phyloP scores from a whole-genome alignment of 371 early-diverging fungal genomes.

The Neoconidiobolus thromboides region DNA sequence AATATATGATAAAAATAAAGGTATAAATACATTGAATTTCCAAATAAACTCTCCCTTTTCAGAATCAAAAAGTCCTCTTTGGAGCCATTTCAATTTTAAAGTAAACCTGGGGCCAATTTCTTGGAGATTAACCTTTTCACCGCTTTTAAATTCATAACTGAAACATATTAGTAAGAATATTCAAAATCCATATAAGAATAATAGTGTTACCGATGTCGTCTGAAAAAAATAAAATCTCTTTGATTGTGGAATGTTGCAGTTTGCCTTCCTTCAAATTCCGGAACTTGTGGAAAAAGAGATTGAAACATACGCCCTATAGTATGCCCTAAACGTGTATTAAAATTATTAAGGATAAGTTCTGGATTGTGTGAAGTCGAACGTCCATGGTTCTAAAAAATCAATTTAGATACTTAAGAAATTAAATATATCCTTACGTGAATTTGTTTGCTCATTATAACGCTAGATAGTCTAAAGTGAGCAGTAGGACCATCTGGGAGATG shows the following conservation, averaged over 20 bases:
- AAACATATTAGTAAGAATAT: not conserved
- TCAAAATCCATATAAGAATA: not conserved
- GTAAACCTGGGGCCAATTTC: constrained; percentile 97
- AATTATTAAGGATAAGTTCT: constrained; percentile 96
- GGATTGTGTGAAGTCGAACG: constrained; percentile 70
- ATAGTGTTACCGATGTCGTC: constrained; percentile 64
- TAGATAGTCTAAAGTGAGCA: constrained; percentile 83
- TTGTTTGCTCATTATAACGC: constrained; percentile 50
- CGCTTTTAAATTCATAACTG: constrained; percentile 69
- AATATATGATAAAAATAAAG: not conserved
- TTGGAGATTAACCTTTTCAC: constrained; percentile 76
- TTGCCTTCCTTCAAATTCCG: constrained; percentile 90
- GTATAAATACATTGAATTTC: constrained; percentile 42
- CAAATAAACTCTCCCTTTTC: constrained; percentile 84
- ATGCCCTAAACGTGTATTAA: constrained; percentile 92
- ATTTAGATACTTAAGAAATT: not conserved
- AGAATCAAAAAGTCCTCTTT: constrained; percentile 82
- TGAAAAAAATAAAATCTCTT: constrained; percentile 97
- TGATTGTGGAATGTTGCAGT: constrained; percentile 97
- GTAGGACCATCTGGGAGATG: constrained; percentile 95
- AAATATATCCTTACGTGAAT: constrained; percentile 32
- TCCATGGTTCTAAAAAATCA: constrained; percentile 47
- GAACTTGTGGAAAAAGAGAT: constrained; percentile 87
- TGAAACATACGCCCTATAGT: constrained; percentile 93
- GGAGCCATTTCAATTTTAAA: constrained; percentile 80